Percentiles rank a stretch among this genome's conserved stretches.
Evolutionary conservation across 768 basidiomycete species (phyloP).

Genomic region (Pleurotus eryngii): DNA sequence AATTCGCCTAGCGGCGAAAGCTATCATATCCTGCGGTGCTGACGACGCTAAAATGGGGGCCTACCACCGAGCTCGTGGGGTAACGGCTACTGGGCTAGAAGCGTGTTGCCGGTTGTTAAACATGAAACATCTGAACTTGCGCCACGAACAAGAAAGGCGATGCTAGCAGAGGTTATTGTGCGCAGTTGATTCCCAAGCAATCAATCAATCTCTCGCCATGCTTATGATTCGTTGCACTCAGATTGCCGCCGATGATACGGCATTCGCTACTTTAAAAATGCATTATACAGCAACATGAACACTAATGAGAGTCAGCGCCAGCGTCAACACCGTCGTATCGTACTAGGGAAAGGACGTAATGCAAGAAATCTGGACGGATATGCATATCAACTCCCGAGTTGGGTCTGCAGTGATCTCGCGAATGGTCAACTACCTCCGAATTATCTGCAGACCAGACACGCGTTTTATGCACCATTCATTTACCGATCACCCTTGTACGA

Average conservation of each 20-base stretch:
- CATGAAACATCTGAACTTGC: background rate
- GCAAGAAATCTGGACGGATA: slow-evolving; percentile 24
- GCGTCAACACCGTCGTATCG: background rate
- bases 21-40: too few relatives aligned
- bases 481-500: slow-evolving; percentile 24
- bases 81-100: too few relatives aligned
- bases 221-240: background rate
- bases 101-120: too few relatives aligned
- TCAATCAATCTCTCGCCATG: background rate
- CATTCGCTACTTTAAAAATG: background rate
- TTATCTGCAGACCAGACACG: slow-evolving; percentile 28
- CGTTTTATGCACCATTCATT: slow-evolving; percentile 22
- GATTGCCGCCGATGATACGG: background rate
- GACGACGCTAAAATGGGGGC: too few relatives aligned
- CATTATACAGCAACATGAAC: background rate
- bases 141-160: background rate
- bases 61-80: too few relatives aligned
- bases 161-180: background rate
- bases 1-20: too few relatives aligned
- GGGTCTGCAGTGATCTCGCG: slow-evolving; percentile 25
- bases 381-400: slow-evolving; percentile 23
- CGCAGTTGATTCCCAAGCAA: background rate
- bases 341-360: slow-evolving; percentile 29
- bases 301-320: too few relatives aligned
- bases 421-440: slow-evolving; percentile 21